Conservation (phyloP, 768 basidiomycete species). For the Fomitopsis serialis region DNA sequence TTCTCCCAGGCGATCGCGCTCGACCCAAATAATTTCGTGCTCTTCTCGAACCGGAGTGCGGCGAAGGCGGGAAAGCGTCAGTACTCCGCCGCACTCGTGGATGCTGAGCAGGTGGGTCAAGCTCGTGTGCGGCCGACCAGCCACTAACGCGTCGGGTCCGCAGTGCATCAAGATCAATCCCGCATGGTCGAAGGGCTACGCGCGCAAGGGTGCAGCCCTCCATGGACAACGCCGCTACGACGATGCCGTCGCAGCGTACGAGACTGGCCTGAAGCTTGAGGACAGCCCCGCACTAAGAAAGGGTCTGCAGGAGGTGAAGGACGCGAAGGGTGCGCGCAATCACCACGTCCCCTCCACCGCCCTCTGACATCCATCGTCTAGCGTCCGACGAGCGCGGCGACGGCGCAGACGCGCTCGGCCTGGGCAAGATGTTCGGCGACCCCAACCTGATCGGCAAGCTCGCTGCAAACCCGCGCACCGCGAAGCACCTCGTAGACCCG, state of each 20-base stretch:
- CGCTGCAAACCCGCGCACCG: constrained; percentile 81
- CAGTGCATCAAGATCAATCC: constrained; percentile 80
- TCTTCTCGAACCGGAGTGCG: constrained; percentile 91
- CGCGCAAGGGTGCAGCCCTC: constrained; percentile 87
- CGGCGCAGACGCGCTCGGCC: constrained; percentile 47
- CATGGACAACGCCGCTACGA: constrained; percentile 77
- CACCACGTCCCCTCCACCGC: background rate
- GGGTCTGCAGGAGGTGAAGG: constrained; percentile 83
- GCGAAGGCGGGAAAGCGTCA: constrained; percentile 82
- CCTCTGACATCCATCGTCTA: constrained; percentile 4
- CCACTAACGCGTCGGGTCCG: background rate
- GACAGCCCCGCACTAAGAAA: constrained; percentile 79
- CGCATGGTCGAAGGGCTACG: constrained; percentile 86
- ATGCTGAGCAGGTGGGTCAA: constrained; percentile 84
- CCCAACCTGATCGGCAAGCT: constrained; percentile 81
- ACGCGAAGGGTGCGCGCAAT: constrained; percentile 61
- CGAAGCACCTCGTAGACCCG: constrained; percentile 79
- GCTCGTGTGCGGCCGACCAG: background rate
- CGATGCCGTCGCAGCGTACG: constrained; percentile 82
- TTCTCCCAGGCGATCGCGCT: constrained; percentile 80
- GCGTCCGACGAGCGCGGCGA: constrained; percentile 33
- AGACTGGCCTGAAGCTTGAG: constrained; percentile 76
- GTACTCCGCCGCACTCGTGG: constrained; percentile 70
- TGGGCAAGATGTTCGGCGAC: constrained; percentile 78
- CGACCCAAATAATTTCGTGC: constrained; percentile 80